A percentile compares a stretch with the other conserved stretches of the same genome.
Conservation (phyloP, 2,329 filamentous ascomycete species). For the Verticillium nubilum region DNA sequence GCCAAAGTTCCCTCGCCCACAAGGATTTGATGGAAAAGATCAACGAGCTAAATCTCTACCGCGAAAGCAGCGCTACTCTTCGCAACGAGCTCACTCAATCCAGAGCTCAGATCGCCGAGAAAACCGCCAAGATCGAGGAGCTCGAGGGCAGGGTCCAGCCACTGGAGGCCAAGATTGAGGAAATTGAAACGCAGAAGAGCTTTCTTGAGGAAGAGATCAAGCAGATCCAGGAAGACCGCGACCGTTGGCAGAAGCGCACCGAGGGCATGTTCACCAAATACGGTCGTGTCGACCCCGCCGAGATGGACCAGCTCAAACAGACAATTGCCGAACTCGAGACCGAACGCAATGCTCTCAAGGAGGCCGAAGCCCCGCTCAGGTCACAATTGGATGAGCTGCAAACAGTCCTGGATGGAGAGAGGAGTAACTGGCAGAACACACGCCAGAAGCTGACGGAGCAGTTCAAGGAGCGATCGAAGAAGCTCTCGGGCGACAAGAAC, state of each 20-base stretch:
- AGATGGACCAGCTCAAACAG: conserved; percentile 84
- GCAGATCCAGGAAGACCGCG: conserved; percentile 83
- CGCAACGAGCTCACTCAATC: conserved; percentile 80
- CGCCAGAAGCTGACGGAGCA: conserved; percentile 54
- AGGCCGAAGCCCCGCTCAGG: conserved; percentile 44
- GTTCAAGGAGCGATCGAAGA: conserved; percentile 55
- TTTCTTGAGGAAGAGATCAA: conserved; percentile 85
- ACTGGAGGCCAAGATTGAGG: conserved; percentile 71
- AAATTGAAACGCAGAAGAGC: conserved; percentile 75
- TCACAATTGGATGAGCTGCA: conserved; percentile 48
- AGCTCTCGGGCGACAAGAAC: conserved; percentile 48
- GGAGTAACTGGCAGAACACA: conserved; percentile 45
- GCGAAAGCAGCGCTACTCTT: conserved; percentile 88
- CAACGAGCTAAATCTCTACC: conserved; percentile 91
- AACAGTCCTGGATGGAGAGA: conserved; percentile 46
- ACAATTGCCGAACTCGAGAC: conserved; percentile 61
- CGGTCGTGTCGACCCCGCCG: conserved; percentile 87
- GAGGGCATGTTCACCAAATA: conserved; percentile 96
- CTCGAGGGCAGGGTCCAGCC: conserved; percentile 74
- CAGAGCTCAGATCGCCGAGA: conserved; percentile 69
- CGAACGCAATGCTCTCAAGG: conserved; percentile 55
- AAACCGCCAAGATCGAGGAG: conserved; percentile 67
- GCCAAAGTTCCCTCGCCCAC: conserved; percentile 70
- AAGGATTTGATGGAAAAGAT: conserved; percentile 91
- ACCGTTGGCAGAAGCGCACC: conserved; percentile 92